A percentile compares a stretch with the other conserved stretches of the same genome.
Conservation (phyloP, 2,329 filamentous ascomycete species). For the Setomelanomma holmii region DNA sequence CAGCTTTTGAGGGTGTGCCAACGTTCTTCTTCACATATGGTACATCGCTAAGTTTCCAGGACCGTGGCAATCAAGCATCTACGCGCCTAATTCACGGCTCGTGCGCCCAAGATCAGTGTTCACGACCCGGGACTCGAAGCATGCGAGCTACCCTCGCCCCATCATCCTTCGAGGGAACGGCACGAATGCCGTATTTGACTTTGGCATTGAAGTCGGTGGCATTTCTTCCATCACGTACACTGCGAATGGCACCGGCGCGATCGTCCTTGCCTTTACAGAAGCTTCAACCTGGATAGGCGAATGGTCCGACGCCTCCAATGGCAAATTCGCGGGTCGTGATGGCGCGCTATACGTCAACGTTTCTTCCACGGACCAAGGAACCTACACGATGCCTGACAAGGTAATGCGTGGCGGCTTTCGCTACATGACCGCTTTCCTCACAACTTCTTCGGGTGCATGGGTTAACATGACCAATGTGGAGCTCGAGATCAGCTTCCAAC, state of each 20-base stretch:
- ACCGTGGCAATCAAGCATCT: conserved; percentile 65
- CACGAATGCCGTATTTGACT: conserved; percentile 64
- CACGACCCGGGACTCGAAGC: conserved; percentile 40
- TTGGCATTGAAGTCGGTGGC: conserved; percentile 65
- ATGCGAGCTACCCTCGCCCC: conserved; percentile 35
- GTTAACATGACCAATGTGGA: conserved; percentile 49
- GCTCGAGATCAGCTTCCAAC: conserved; percentile 58
- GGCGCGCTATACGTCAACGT: conserved; percentile 58
- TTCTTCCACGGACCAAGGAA: conserved; percentile 39
- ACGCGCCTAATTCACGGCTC: conserved; percentile 60
- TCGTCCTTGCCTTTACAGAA: conserved; percentile 53
- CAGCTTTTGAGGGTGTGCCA: conserved; percentile 54
- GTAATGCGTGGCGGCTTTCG: conserved; percentile 61
- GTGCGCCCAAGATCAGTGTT: conserved; percentile 57
- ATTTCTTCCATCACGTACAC: conserved; percentile 61
- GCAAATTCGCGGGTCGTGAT: conserved; percentile 48
- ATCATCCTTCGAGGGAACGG: conserved; percentile 55
- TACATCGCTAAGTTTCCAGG: conserved; percentile 39
- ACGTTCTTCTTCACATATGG: background rate
- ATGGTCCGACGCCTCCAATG: conserved; percentile 53
- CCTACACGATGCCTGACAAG: conserved; percentile 53
- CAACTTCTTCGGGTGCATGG: conserved; percentile 44
- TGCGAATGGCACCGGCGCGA: conserved; percentile 44
- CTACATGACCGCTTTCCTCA: conserved; percentile 59
- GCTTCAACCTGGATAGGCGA: conserved; percentile 54